Base-by-base conservation (phyloP, 1,139 yeast genomes). In the Taphrina communis region DNA sequence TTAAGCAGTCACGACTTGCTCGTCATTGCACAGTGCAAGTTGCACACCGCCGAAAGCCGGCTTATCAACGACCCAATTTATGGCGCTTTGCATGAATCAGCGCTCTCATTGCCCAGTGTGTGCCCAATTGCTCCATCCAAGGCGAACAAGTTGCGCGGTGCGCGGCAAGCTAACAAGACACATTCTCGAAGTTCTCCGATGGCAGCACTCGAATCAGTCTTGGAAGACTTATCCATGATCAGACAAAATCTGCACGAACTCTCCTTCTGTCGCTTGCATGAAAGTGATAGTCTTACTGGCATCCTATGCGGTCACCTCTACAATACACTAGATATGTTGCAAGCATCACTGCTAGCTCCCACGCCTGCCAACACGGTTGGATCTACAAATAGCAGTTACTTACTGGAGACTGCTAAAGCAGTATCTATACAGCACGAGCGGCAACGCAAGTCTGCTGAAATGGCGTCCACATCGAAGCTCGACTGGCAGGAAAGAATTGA, bases 21-120 rank as follows among this genome's bases (percentile, higher is more conserved):
- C 36, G 36, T 25, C 9, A 50, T 50, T 9, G 55, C 35, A 19
- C 14, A 25, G 55, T 7, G 17, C 55, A 35, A 25, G 36, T n/a
- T 25, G 14, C 17, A n/a, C 36, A 14, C 17, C 12, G 25, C 42
- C 14, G 14, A n/a, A n/a, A n/a, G 21, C 19, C 35, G 19, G 38
- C 58, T 53, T 12, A 38, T 17, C 50, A 69, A 73, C 7, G 85
- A 84, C 72, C 84, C 86, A 0, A 80, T 82, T 38, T 82, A 80
- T 71, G 80, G 82, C n/a, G 80, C 81, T 36, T 73, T 83, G 51
- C 82, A 79, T 66, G 86, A 84, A 61, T 82, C 86, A 1, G 83
- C 84, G 0, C 74, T 82, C 71, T 80, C 84, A 1, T 75, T 82
- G 9, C 86, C 86, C 0, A 80, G 83, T 3, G 74, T 71, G 35